Conservation (phyloP, 2,329 filamentous ascomycete genomes). For the Leptographium flavum region DNA sequence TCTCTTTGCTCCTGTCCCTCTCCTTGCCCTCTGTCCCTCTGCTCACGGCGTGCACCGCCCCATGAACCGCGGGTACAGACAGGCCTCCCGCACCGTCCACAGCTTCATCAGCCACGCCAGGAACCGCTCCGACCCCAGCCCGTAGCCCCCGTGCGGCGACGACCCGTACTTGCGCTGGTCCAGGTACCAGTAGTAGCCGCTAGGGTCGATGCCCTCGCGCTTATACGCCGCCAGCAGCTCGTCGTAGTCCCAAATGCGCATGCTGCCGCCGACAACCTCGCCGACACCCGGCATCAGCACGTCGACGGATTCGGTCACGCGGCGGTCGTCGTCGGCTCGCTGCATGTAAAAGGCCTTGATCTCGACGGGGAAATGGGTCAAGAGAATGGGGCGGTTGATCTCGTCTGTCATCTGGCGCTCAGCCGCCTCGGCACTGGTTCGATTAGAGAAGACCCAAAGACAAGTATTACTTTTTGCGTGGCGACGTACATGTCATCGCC, state of each 20-base stretch:
- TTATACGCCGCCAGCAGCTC: conserved; percentile 82
- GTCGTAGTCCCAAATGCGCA: conserved; percentile 88
- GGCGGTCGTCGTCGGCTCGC: conserved; percentile 60
- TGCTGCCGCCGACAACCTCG: conserved; percentile 90
- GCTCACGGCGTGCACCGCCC: too few species aligned
- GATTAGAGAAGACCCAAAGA: too few species aligned
- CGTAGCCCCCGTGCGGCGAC: too few species aligned
- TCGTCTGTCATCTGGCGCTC: conserved; percentile 95
- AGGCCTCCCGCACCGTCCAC: too few species aligned
- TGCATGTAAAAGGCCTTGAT: conserved; percentile 99
- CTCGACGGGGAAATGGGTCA: conserved; percentile 85
- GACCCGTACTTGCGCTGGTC: too few species aligned
- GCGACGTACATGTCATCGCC: conserved; percentile 99
- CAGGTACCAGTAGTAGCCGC: conserved; percentile 96
- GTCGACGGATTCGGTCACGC: conserved; percentile 90
- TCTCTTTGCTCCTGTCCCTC: too few species aligned
- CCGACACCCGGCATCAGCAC: conserved; percentile 78
- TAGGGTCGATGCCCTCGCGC: conserved; percentile 70
- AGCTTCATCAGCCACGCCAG: too few species aligned
- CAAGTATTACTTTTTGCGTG: too few species aligned
- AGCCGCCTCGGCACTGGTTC: conserved; percentile 76
- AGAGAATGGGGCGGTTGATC: conserved; percentile 73
- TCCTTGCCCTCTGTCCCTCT: too few species aligned
- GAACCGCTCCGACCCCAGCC: too few species aligned
- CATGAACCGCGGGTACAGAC: too few species aligned